Evolutionary conservation across 495 filamentous ascomycete genomes (phyloP), one percentile per base, ranked within the genome.

Genomic region (Neurospora pannonica): DNA sequence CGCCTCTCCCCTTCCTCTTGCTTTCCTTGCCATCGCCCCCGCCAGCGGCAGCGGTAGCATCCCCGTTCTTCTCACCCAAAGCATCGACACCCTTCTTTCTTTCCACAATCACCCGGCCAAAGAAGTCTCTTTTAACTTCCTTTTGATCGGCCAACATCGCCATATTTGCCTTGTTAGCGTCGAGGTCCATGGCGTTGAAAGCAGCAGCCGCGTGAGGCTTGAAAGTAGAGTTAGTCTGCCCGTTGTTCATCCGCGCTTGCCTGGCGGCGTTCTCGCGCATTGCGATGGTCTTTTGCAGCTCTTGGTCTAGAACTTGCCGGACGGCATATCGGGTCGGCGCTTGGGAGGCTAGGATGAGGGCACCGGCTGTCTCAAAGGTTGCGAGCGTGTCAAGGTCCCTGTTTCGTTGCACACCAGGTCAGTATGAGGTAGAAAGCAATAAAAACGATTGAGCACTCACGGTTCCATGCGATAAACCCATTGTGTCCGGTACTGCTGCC

Each of bases 391-490:
- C 95, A 28, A 97, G 78, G 73, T 84, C 79, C 48, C 79, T 81
- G 72, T 37, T 71, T 15, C 19, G 24, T 19, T 62, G 24, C 17
- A 31, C 4, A 4, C 48, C 39, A 37, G 31, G 70, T 71, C 38
- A 72, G 38, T 19, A 17, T 10, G 11, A 11, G 34, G 2, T 37
- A 10, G 4, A 73, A 15, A n/a, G 38, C 36, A 36, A 70, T 21
- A 40, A 38, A 48, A 72, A 48, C 39, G 39, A 31, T 28, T 37
- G 48, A 71, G 62, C 71, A 90, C 91, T 85, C 85, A 94, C 89
- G 96, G 96, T 78, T 98, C 95, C 95, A 99, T 96, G 39, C 96
- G 89, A 80, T 96, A 97, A 13, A 95, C 90, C 91, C 92, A 97
- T 76, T 86, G 84, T 42, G 84, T 89, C 85, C 76, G 85, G 83